Evolutionary conservation across 805 yeast genomes (phyloP), one percentile per base, ranked within the genome.

Genomic region (Phaffomyces opuntiae): DNA sequence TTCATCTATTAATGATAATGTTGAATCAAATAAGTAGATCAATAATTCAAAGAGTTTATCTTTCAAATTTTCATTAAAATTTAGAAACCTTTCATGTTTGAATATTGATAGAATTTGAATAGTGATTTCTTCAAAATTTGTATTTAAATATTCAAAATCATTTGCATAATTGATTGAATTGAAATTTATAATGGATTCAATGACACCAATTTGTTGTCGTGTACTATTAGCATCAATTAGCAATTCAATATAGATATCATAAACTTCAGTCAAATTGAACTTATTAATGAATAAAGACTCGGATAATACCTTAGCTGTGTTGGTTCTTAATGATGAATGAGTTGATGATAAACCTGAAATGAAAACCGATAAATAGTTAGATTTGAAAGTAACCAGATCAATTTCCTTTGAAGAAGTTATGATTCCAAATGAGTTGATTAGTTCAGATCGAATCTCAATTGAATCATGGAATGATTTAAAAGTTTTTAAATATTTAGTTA

Each of bases 131-230:
- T 62, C 49, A 47, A 68, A 63, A 16, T 54, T 53, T 8, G 49
- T 43, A 19, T 52, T 53, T 7, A 68, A 43, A 42, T 59, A 66
- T 1, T 56, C 52, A 12, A 47, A 50, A 40, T 66, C 61, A 8
- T 50, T 45, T 1, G 59, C 51, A 14, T 57, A 47, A 40, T 56
- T 59, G n/a, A 67, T 47, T 5, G 59, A 54, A 6, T 59, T 45
- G 42, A 60, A 70, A 38, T 70, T 70, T 14, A 61, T 49, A 11
- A 69, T 48, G 0, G 74, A 66, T 47, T 68, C 67, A 34, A 70
- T 56, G 17, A 67, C 53, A 2, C 68, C 69, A 3, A 59, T 47
- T 34, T 56, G 58, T 27, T 50, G 57, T 36, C 53, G 64, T 52
- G 27, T 45, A 40, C 46, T 55, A 27, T 17, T 53, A 43, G 38